These are phyloP conservation scores for Podospora pseudopauciseta DNA, from an alignment of 495 filamentous ascomycete genomes.

Conservation along the genomic window DNA sequence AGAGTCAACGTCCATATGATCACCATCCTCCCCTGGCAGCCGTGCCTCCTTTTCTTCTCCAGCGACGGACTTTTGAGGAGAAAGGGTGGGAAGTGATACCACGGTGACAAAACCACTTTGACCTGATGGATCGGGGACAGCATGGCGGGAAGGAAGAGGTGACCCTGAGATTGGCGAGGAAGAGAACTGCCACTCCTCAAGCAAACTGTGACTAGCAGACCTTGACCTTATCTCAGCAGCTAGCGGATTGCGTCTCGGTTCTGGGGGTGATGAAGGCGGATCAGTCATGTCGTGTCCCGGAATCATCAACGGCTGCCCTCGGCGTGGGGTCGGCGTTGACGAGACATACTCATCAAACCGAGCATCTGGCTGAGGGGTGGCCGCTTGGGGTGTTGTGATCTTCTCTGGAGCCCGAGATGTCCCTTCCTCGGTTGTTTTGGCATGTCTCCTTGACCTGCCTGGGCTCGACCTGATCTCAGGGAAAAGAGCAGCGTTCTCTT, in stretches of 20 bases:
- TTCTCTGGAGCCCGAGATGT: not conserved
- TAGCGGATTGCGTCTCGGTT: constrained; percentile 49
- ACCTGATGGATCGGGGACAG: constrained; percentile 14
- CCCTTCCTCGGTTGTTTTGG: constrained; percentile 4
- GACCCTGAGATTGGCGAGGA: constrained; percentile 48
- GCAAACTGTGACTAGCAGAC: constrained; percentile 35
- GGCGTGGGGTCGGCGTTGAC: constrained; percentile 76
- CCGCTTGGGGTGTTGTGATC: constrained; percentile 21
- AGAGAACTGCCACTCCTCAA: constrained; percentile 46
- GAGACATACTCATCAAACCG: constrained; percentile 61
- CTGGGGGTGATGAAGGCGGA: constrained; percentile 53
- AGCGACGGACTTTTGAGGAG: constrained; percentile 1
- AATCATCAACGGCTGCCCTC: constrained; percentile 42
- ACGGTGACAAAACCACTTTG: constrained; percentile 20
- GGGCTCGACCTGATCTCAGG: constrained; percentile 64
- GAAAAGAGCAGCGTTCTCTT: constrained; percentile 65
- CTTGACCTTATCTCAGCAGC: constrained; percentile 45
- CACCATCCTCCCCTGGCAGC: constrained; percentile 22
- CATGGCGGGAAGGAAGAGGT: constrained; percentile 28
- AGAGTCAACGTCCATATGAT: constrained; percentile 23
- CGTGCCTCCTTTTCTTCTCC: constrained; percentile 10
- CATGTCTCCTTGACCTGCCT: constrained; percentile 27
- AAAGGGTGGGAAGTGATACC: constrained; percentile 16
- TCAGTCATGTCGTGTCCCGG: constrained; percentile 44
- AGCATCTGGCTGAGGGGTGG: constrained; percentile 38